phyloP scores from a whole-genome alignment of 2,329 filamentous ascomycete genomes.

The Gaeumannomyces tritici region DNA sequence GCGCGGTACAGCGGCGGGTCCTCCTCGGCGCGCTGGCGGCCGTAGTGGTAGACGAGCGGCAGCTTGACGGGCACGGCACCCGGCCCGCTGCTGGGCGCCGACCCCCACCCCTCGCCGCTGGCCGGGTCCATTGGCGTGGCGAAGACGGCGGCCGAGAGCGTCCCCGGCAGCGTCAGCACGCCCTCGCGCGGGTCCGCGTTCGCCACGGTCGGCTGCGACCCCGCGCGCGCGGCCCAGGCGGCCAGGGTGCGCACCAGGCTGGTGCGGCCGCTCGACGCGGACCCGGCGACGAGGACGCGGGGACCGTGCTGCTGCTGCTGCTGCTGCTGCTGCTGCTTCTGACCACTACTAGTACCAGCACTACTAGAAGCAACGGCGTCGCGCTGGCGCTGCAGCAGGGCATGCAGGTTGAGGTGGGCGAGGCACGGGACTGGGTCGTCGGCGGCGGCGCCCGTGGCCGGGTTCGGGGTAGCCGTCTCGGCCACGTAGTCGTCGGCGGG shows the following conservation, averaged over 20 bases:
- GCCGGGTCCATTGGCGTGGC: slow-evolving; percentile 73
- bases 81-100: slow-evolving; percentile 81
- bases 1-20: slow-evolving; percentile 64
- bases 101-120: slow-evolving; percentile 81
- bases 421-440: slow-evolving; percentile 46
- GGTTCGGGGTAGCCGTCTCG: slow-evolving; percentile 46
- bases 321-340: too few species aligned
- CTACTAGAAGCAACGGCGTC: slow-evolving; percentile 25
- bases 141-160: slow-evolving; percentile 77
- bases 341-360: too few species aligned
- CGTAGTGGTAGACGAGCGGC: slow-evolving; percentile 84
- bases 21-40: slow-evolving; percentile 62
- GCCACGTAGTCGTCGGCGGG: slow-evolving; percentile 46
- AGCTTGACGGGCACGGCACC: slow-evolving; percentile 84
- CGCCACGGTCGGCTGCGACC: slow-evolving; percentile 68
- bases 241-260: slow-evolving; percentile 68
- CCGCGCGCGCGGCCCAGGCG: slow-evolving; percentile 67
- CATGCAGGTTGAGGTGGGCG: slow-evolving; percentile 77
- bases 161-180: slow-evolving; percentile 68
- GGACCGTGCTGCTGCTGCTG: slow-evolving; percentile 46
- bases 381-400: slow-evolving; percentile 68
- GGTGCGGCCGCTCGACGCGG: slow-evolving; percentile 73
- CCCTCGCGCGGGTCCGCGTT: slow-evolving; percentile 80
- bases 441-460: neutral
- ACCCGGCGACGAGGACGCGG: slow-evolving; percentile 74